Percentiles rank a stretch among this genome's conserved stretches.
Conservation (phyloP, 2,329 filamentous ascomycete genomes). For the Ustilaginoidea virens region DNA sequence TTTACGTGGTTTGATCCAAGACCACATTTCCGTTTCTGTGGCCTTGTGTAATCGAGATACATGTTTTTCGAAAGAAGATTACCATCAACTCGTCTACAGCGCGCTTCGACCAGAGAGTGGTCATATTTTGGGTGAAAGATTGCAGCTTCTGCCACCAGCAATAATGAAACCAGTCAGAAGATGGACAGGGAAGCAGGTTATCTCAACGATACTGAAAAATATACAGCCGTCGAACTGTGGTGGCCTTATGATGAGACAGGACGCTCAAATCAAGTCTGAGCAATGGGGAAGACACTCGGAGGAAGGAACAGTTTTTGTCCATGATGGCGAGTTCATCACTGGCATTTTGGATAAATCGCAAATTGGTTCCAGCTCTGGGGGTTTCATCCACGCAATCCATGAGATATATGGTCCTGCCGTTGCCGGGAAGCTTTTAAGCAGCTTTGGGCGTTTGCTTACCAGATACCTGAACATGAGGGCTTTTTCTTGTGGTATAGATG, state of each 20-base stretch:
- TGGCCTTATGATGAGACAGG: conserved; percentile 64
- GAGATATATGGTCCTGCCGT: conserved; percentile 81
- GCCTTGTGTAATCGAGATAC: conserved; percentile 82
- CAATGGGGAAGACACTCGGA: conserved; percentile 67
- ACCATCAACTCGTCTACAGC: conserved; percentile 86
- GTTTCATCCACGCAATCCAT: conserved; percentile 82
- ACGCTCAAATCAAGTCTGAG: conserved; percentile 61
- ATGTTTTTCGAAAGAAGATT: conserved; percentile 76
- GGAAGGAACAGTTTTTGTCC: conserved; percentile 68
- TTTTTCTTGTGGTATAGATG: conserved; percentile 95
- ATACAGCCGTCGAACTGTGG: conserved; percentile 65
- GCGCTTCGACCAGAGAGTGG: conserved; percentile 81
- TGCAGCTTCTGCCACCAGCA: conserved; percentile 67
- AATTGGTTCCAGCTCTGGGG: conserved; percentile 73
- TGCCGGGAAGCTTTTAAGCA: conserved; percentile 77
- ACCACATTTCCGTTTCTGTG: conserved; percentile 92
- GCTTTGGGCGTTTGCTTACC: conserved; percentile 77
- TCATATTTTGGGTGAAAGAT: conserved; percentile 68
- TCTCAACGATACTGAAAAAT: conserved; percentile 86
- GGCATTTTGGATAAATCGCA: conserved; percentile 95
- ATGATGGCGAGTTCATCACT: conserved; percentile 72
- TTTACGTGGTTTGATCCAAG: conserved; percentile 88
- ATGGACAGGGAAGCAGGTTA: conserved; percentile 95
- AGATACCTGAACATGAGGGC: conserved; percentile 85
- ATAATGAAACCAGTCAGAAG: conserved; percentile 65